Evolutionary conservation across 148 eudicot genomes (phyloP), one percentile per base, ranked within the genome.

Genomic region (Pharnaceum exiguum): DNA sequence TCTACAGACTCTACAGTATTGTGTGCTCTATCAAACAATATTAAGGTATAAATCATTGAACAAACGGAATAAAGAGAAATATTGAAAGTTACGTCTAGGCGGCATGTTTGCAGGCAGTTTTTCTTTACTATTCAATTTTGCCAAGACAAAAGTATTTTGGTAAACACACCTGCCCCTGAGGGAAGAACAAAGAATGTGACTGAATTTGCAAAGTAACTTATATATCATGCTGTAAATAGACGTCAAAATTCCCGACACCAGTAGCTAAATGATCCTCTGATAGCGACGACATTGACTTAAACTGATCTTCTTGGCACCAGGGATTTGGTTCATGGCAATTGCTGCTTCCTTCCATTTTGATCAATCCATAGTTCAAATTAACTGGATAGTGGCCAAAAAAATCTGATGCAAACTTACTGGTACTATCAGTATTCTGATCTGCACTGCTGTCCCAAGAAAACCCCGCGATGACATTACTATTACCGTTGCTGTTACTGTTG

Each of bases 251-350:
- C 33, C 63, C 68, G 24, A 31, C 62, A 55, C 16, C 50, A 49
- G 53, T 10, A 25, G 51, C 57, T 18, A 37, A 46, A 10, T 60
- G 44, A 36, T 60, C 66, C 28, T 47, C 67, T 4, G 73, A 63
- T 43, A 69, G 3, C 36, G 68, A 70, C 36, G 68, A 70, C 39
- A 70, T 27, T 29, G 76, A 66, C 15, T 66, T 54, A 10, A 61
- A 45, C 16, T 56, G 62, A 21, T 72, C 67, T 33, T 67, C 77
- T 19, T 60, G 59, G 71, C 66, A 53, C 39, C 70, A 46, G 27
- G 39, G 38, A 19, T 47, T 53, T 2, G 58, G 71, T 31, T 57
- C 71, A 57, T 18, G 42, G 48, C n/a, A n/a, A n/a, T n/a, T n/a
- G n/a, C n/a, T n/a, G n/a, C 56, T 36, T 24, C 39, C 36, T 55